Evolutionary conservation across 805 yeast species (phyloP), one percentile per base, ranked within the genome.

Genomic region (Candida tammaniensis): DNA sequence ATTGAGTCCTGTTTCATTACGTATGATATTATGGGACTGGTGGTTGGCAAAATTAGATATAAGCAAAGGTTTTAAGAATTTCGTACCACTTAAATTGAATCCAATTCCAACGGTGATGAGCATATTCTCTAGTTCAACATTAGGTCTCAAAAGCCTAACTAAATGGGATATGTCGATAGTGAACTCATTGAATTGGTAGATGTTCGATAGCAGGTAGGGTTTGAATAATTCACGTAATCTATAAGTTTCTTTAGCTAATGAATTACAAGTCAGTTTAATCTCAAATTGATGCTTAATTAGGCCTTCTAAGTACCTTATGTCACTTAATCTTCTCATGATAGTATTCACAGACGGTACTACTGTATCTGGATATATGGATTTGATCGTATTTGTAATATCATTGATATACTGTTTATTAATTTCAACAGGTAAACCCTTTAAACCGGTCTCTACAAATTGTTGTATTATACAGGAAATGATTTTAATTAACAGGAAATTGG

Each of bases 101-200:
- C 48, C 44, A 1, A 55, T 11, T 0, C 57, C 46, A 5, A 57
- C 14, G 6, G 58, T 44, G 8, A 52, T 38, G 6, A 24, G 5
- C 9, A 31, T 15, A 15, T 23, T 17, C 13, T 36, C 25, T 29
- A 29, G 11, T 27, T 31, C 16, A 17, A 36, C 36, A 17, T 35
- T 31, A 10, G 42, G 38, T 6, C 16, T 22, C n/a, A 29, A 29
- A 18, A 43, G 24, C 14, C 38, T 39, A 7, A 38, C 30, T 15
- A 47, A 24, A 9, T 38, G 28, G 3, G 38, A 38, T 3, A 42
- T 18, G 23, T 47, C 44, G n/a, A 55, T 21, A 11, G 49, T 43
- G 14, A 54, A 22, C 25, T 54, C 57, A 18, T 43, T 44, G 33
- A 54, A 51, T 29, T 47, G 48, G 35, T 48, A 57, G 3, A 52